Base-by-base conservation (phyloP, 2,329 filamentous ascomycete species). In the Neopestalotiopsis sp. region DNA sequence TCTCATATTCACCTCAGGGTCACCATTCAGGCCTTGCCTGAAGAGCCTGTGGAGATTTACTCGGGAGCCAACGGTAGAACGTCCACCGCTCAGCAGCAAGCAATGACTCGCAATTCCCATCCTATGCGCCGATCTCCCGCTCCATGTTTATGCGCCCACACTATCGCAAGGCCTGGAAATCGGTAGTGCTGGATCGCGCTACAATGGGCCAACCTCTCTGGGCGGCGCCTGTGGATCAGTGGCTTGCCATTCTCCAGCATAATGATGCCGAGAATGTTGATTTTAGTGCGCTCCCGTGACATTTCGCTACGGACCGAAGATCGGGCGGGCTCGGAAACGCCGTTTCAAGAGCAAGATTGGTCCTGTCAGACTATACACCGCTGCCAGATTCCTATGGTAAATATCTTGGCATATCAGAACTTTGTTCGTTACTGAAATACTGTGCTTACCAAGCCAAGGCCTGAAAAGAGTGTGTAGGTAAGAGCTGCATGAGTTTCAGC, bases 31-130 rank as follows among this genome's bases (percentile, higher is more conserved):
- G 24, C 34, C 20, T 20, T 59, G 24, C 24, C 57, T 30, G 14
- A 28, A 66, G 56, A 14, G 13, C 20, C 42, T 13, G 63, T 58
- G 63, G 63, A 65, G 63, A 32, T 53, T 24, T n/a, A 9, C 28
- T 66, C 38, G 63, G 63, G 49, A 66, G 40, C 63, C 63, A 66
- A 57, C 49, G 49, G 63, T 66, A 57, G 59, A 32, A 32, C 24
- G 63, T 32, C 63, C 62, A 45, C 40, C 49, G 63, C 32, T 42
- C n/a, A 66, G 40, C 63, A 28, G 10, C 20, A 20, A 7, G 45
- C 45, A 66, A 56, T 66, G 63, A 66, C 63, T 66, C 63, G 63
- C 42, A 24, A 30, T 65, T 56, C n/a, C 40, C 38, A 30, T 66
- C 32, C 20, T 28, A 32, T 10, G 5, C 34, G 63, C 63, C 20